phyloP scores from a whole-genome alignment of 2,329 filamentous ascomycete genomes.

The Emergomyces pasteurianus region DNA sequence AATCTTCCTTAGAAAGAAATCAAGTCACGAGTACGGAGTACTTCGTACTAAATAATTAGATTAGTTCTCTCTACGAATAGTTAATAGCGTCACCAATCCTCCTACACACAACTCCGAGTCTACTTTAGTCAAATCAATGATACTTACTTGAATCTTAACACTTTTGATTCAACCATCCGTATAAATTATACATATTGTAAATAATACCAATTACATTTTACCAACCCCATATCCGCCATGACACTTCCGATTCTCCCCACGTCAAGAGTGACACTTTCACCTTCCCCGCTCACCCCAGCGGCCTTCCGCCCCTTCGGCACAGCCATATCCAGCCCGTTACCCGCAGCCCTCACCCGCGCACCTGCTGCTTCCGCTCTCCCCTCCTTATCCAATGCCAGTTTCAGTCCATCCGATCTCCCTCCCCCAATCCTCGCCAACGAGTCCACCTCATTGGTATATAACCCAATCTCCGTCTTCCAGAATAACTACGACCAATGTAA shows the following conservation, averaged over 20 bases:
- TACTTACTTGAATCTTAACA: no score
- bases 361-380: slow-evolving; percentile 35
- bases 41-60: no score
- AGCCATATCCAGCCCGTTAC: slow-evolving; percentile 61
- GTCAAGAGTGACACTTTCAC: slow-evolving; percentile 36
- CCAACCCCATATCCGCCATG: slow-evolving; percentile 14
- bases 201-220: background rate
- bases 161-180: no score
- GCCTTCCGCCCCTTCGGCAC: slow-evolving; percentile 72
- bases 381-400: slow-evolving; percentile 15
- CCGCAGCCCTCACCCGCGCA: slow-evolving; percentile 38
- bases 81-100: no score
- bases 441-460: slow-evolving; percentile 76
- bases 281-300: slow-evolving; percentile 54
- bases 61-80: no score
- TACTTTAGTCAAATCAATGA: no score
- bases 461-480: slow-evolving; percentile 59
- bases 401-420: slow-evolving; percentile 21
- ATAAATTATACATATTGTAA: background rate
- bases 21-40: no score
- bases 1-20: no score
- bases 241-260: slow-evolving; percentile 21
- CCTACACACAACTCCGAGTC: no score
- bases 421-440: slow-evolving; percentile 63
- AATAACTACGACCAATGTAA: slow-evolving; percentile 56